Percentiles rank a stretch among this genome's conserved stretches.
phyloP scores from a whole-genome alignment of 148 eudicot species.

The Spergularia bocconei region DNA sequence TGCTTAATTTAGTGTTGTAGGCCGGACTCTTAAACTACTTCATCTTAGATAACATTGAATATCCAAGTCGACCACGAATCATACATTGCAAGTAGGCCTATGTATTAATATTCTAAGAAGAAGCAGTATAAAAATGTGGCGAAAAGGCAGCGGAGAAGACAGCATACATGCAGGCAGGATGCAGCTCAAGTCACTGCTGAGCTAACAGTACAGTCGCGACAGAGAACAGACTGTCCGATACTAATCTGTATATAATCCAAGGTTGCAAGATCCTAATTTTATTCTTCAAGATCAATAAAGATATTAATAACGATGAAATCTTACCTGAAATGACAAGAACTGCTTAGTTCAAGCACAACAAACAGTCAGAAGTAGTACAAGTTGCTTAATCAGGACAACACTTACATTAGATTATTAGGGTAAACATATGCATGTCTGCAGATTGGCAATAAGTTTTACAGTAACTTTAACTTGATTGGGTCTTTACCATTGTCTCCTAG shows the following conservation, averaged over 20 bases:
- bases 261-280: background rate
- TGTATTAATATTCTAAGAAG: background rate
- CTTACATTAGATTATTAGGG: background rate
- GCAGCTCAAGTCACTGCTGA: background rate
- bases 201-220: background rate
- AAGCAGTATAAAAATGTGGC: background rate
- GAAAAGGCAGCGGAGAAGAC: background rate
- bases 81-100: no score
- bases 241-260: background rate
- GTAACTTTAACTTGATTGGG: no score
- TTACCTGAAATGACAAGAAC: background rate
- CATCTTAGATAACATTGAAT: conserved; percentile 16
- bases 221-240: background rate
- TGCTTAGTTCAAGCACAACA: background rate
- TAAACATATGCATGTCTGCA: no score
- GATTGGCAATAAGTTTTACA: no score
- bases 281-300: background rate
- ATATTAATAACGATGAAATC: background rate
- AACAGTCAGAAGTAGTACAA: background rate
- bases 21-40: no score
- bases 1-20: no score
- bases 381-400: conserved; percentile 15
- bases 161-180: background rate
- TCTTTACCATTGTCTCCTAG: no score
- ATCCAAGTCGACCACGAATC: background rate